phyloP scores from a whole-genome alignment of 768 basidiomycete species.

The Pisolithus orientalis region DNA sequence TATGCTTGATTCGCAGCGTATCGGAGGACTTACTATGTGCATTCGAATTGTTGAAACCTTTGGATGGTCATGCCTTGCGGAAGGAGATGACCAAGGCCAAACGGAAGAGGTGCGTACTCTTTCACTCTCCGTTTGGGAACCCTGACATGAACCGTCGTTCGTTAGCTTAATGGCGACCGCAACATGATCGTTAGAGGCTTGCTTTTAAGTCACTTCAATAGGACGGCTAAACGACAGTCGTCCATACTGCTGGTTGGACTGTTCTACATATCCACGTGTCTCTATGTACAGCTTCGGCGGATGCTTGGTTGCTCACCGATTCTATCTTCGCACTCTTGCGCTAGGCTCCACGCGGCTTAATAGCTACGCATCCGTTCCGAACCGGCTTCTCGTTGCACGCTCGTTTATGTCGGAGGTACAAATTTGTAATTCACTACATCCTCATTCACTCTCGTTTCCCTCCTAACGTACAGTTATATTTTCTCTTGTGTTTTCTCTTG shows the following conservation, averaged over 20 bases:
- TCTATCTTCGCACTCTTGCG: conserved; percentile 10
- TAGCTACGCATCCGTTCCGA: conserved; percentile 18
- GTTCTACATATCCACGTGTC: background rate
- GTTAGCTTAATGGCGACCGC: conserved; percentile 31
- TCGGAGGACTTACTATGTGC: conserved; percentile 97
- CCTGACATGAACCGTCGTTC: conserved; percentile 1
- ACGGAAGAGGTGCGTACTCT: conserved; percentile 73
- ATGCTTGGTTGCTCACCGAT: conserved; percentile 1
- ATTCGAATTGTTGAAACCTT: conserved; percentile 93
- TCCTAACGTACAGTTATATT: conserved; percentile 15
- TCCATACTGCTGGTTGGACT: conserved; percentile 5
- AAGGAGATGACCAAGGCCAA: conserved; percentile 99
- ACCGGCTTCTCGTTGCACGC: conserved; percentile 14
- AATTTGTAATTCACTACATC: conserved; percentile 27
- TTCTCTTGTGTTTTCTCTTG: conserved; percentile 11
- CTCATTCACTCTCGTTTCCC: conserved; percentile 20
- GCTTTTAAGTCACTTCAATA: background rate
- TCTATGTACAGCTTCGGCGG: background rate
- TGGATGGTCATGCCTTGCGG: conserved; percentile 88
- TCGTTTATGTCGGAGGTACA: conserved; percentile 24
- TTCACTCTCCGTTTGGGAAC: background rate
- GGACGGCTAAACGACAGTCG: conserved; percentile 5
- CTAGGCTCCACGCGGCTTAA: conserved; percentile 13
- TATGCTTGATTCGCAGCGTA: conserved; percentile 46
- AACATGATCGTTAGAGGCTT: conserved; percentile 12